phyloP scores from a whole-genome alignment of 306 rosid genomes.

The Arachis stenosperma region DNA sequence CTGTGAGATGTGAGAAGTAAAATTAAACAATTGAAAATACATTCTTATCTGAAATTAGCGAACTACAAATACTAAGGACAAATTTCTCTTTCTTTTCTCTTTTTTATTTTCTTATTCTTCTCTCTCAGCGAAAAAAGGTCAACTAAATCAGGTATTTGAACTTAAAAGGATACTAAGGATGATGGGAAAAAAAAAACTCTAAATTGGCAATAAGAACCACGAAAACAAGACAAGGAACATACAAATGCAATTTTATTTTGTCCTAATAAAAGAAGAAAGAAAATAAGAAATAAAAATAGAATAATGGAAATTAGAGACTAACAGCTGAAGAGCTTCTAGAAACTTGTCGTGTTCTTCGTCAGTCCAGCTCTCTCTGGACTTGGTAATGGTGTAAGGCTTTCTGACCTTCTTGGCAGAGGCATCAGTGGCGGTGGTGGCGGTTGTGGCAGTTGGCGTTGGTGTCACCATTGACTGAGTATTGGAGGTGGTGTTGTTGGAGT shows the following conservation, averaged over 20 bases:
- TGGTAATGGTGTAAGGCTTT: slow-evolving; percentile 93
- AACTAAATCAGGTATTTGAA: not conserved
- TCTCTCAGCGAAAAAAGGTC: not conserved
- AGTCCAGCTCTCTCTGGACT: slow-evolving; percentile 97
- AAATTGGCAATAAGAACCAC: not conserved
- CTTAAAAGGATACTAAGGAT: not conserved
- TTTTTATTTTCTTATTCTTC: too few species aligned
- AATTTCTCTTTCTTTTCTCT: not conserved
- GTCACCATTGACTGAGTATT: slow-evolving; percentile 51
- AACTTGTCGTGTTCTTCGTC: slow-evolving; percentile 96
- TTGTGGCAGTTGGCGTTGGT: slow-evolving; percentile 31
- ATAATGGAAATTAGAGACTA: slow-evolving; percentile 25
- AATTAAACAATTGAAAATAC: not conserved
- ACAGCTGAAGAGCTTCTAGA: slow-evolving; percentile 96
- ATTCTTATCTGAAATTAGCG: not conserved
- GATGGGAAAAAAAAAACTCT: not conserved
- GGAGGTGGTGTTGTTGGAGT: slow-evolving; percentile 38
- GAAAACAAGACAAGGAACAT: not conserved
- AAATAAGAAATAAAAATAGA: not conserved
- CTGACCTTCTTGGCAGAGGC: slow-evolving; percentile 80
- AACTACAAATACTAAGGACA: not conserved
- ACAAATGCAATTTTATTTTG: not conserved
- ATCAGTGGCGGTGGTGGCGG: slow-evolving; percentile 38
- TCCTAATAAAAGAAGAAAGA: too few species aligned
- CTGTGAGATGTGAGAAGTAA: not conserved